Conservation (phyloP, 495 filamentous ascomycete species). For the Mytilinidion resinicola region DNA sequence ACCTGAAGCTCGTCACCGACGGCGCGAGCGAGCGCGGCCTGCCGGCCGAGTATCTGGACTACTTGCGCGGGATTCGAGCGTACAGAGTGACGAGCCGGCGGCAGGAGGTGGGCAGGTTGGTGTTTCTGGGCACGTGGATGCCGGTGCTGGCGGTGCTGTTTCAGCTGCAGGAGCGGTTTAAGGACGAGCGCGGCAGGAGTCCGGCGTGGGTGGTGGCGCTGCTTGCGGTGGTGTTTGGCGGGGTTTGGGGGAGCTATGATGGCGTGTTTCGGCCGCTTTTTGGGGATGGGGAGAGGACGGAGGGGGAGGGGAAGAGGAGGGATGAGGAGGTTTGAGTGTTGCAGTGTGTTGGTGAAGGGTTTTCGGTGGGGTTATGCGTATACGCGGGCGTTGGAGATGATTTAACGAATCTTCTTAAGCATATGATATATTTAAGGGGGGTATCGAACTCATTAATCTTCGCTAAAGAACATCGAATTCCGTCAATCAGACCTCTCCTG, state of each 20-base stretch:
- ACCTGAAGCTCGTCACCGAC: conserved; percentile 66
- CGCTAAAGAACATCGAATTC: too few species aligned
- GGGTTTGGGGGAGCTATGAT: conserved; percentile 75
- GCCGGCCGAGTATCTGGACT: conserved; percentile 64
- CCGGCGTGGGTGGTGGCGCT: conserved; percentile 58
- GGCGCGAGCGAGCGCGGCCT: conserved; percentile 74
- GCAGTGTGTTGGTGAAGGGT: too few species aligned
- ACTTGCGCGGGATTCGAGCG: conserved; percentile 57
- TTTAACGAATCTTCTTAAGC: too few species aligned
- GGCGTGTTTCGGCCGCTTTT: conserved; percentile 56
- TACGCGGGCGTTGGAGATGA: too few species aligned
- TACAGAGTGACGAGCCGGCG: conserved; percentile 61
- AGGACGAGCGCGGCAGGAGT: conserved; percentile 56
- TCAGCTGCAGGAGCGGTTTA: conserved; percentile 41
- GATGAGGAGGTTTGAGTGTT: too few species aligned
- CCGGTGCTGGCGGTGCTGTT: conserved; percentile 53
- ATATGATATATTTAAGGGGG: too few species aligned
- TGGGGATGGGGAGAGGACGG: conserved; percentile 84
- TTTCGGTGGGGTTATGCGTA: too few species aligned
- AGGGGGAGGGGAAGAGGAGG: conserved; percentile 15
- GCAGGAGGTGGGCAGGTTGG: conserved; percentile 57
- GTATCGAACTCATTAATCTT: too few species aligned
- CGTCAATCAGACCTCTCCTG: too few species aligned
- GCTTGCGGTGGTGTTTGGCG: conserved; percentile 43
- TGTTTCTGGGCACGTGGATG: conserved; percentile 56